A percentile compares a stretch with the other conserved stretches of the same genome.
phyloP scores from a whole-genome alignment of 2,329 filamentous ascomycete species.

The Diplodia seriata region DNA sequence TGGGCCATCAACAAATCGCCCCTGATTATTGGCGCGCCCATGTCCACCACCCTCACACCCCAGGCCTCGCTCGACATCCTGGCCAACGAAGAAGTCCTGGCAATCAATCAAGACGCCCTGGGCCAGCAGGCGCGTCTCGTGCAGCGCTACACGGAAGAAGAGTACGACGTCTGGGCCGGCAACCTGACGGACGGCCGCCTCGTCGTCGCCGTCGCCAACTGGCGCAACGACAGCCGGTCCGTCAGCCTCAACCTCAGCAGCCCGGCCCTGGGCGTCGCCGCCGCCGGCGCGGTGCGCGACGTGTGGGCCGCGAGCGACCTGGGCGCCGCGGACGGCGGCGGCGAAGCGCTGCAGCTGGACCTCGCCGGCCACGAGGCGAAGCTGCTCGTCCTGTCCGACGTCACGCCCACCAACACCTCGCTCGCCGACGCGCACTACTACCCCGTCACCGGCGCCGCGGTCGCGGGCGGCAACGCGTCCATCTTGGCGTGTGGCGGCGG shows the following conservation, averaged over 20 bases:
- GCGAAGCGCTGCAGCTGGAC: not conserved
- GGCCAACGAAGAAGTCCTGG: conserved; percentile 62
- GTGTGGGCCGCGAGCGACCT: conserved; percentile 36
- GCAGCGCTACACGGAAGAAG: conserved; percentile 48
- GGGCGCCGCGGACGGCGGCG: conserved; percentile 28
- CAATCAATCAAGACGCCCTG: conserved; percentile 64
- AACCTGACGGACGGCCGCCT: conserved; percentile 45
- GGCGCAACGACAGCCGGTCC: conserved; percentile 44
- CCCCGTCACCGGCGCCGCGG: conserved; percentile 42
- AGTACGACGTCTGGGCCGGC: conserved; percentile 50
- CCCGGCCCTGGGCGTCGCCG: conserved; percentile 35
- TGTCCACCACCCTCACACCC: conserved; percentile 27
- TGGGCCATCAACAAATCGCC: conserved; percentile 57
- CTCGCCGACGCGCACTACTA: conserved; percentile 41
- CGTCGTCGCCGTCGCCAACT: conserved; percentile 49
- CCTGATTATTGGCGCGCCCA: conserved; percentile 50
- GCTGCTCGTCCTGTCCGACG: conserved; percentile 47
- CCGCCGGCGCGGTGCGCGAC: conserved; percentile 39
- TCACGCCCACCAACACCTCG: conserved; percentile 35
- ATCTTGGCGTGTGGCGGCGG: conserved; percentile 41
- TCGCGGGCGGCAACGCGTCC: conserved; percentile 42
- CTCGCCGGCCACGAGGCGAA: conserved; percentile 41
- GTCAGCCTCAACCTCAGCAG: conserved; percentile 44
- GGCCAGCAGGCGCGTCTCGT: conserved; percentile 60
- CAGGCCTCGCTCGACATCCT: conserved; percentile 38